Evolutionary conservation across 2,329 filamentous ascomycete species (phyloP).

Genomic region (Fusarium papillatum): DNA sequence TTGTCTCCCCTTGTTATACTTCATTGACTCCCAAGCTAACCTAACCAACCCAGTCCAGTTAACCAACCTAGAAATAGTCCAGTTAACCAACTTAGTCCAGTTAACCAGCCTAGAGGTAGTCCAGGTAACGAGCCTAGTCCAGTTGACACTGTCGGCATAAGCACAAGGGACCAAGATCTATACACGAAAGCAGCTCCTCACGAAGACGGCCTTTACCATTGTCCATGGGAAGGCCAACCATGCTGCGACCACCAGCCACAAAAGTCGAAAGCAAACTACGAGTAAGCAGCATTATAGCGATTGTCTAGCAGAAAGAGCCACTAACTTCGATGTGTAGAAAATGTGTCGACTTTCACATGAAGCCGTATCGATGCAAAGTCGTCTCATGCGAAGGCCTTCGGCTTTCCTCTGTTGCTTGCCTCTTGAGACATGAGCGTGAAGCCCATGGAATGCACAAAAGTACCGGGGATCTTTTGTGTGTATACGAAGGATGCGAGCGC

Average conservation of each 20-base stretch:
- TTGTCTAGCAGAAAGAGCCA: not conserved
- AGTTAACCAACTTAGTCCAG: not conserved
- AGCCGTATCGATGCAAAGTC: slow-evolving; percentile 95
- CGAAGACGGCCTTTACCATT: slow-evolving; percentile 90
- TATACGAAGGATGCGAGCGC: slow-evolving; percentile 89
- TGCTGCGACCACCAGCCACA: slow-evolving; percentile 91
- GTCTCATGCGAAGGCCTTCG: slow-evolving; percentile 85
- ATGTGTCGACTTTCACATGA: slow-evolving; percentile 96
- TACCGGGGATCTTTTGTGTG: slow-evolving; percentile 91
- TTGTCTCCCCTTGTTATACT: not conserved
- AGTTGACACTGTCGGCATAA: not conserved
- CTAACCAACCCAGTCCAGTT: not conserved
- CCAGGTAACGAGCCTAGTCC: not conserved
- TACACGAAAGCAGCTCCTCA: slow-evolving; percentile 76
- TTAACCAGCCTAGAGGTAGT: too few relatives aligned
- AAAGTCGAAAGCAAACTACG: slow-evolving; percentile 98
- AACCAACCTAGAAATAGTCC: too few relatives aligned
- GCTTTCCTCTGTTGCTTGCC: slow-evolving; percentile 95
- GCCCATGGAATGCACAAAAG: slow-evolving; percentile 96
- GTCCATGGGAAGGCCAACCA: slow-evolving; percentile 82
- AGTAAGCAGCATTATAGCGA: slow-evolving; percentile 72
- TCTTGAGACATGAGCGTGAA: slow-evolving; percentile 95
- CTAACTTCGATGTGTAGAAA: slow-evolving; percentile 73
- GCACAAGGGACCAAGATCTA: slow-evolving; percentile 73
- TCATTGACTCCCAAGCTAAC: not conserved